A percentile compares a stretch with the other conserved stretches of the same genome.
phyloP scores from a whole-genome alignment of 441 rosid species.

The Erodium texanum region DNA sequence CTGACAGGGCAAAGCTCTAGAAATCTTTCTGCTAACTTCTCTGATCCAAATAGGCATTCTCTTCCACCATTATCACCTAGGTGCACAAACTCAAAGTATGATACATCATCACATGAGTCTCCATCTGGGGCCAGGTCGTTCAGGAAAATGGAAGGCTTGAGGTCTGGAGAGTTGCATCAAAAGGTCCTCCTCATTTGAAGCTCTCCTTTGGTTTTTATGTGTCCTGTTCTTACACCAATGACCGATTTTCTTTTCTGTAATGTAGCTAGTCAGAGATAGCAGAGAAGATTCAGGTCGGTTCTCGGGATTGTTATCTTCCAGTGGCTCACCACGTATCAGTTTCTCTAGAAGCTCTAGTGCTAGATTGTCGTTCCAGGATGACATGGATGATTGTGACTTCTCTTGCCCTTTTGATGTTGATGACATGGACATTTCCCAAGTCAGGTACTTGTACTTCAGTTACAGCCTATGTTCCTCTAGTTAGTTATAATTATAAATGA shows the following conservation, averaged over 20 bases:
- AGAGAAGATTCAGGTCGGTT: conserved; percentile 78
- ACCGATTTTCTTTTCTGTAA: conserved; percentile 13
- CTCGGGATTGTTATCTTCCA: conserved; percentile 73
- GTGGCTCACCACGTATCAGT: conserved; percentile 69
- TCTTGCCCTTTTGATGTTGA: conserved; percentile 85
- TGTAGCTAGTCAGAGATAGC: conserved; percentile 51
- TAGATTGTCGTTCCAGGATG: conserved; percentile 73
- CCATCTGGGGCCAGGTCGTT: conserved; percentile 54
- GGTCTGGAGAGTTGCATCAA: conserved; percentile 57
- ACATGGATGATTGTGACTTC: conserved; percentile 66
- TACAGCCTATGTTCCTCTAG: too few species aligned
- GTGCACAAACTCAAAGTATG: conserved; percentile 50
- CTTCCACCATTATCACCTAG: conserved; percentile 83
- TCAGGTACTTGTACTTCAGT: conserved; percentile 48
- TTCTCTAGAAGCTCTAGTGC: conserved; percentile 70
- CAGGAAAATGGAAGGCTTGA: conserved; percentile 41
- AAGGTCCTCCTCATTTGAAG: conserved; percentile 44
- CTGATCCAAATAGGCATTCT: conserved; percentile 65
- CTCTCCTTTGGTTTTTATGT: background rate
- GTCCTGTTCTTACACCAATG: conserved; percentile 14
- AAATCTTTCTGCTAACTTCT: conserved; percentile 57
- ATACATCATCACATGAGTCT: conserved; percentile 70
- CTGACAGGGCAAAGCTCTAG: conserved; percentile 37
- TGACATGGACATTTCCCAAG: conserved; percentile 59
- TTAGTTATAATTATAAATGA: conserved; percentile 9